Base-by-base conservation (phyloP, 2,329 filamentous ascomycete species). In the Exophiala sp. region DNA sequence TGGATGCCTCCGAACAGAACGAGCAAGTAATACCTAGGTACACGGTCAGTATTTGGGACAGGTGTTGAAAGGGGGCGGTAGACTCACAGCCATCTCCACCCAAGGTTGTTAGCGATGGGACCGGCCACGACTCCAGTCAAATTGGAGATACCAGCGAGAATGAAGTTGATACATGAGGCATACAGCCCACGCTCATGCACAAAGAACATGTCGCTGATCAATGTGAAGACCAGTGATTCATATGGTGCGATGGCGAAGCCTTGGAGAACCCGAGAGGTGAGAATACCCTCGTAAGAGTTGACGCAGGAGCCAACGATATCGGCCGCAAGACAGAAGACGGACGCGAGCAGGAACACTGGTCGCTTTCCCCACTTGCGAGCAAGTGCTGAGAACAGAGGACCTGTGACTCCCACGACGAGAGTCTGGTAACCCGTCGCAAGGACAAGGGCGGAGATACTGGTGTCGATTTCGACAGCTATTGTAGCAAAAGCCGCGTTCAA, bases 211-310 rank as follows among this genome's bases (percentile, higher is more conserved):
- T 77, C 75, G 2, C 72, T 69, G 7, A 77, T 68, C 5, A 71
- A 72, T 8, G 76, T 72, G 57, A 77, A 76, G 12, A 71, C 71
- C n/a, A 79, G 60, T 11, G 72, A 73, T 58, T 79, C 77, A 18
- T 77, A 72, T 0, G 77, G 75, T 1, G 75, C 71, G 12, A 68
- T 70, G 20, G 75, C 72, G 55, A 78, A 73, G 1, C 76, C 76
- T 47, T 74, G 71, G 1, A 79, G 61, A 21, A 78, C 69, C 46
- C 74, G 73, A 55, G 72, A 72, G 5, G 73, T 74, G 18, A 74
- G 72, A 74, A 75, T 78, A 52, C 76, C 71, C 5, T 74, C 71
- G 32, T 73, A 71, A 8, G 67, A 72, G 33, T 69, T 72, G 5
- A 72, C 70, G 52, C 75, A 71, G 0, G 74, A 69, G 16, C 68